phyloP scores from a whole-genome alignment of 169 alveolate species.

The Eimeria tenella region DNA sequence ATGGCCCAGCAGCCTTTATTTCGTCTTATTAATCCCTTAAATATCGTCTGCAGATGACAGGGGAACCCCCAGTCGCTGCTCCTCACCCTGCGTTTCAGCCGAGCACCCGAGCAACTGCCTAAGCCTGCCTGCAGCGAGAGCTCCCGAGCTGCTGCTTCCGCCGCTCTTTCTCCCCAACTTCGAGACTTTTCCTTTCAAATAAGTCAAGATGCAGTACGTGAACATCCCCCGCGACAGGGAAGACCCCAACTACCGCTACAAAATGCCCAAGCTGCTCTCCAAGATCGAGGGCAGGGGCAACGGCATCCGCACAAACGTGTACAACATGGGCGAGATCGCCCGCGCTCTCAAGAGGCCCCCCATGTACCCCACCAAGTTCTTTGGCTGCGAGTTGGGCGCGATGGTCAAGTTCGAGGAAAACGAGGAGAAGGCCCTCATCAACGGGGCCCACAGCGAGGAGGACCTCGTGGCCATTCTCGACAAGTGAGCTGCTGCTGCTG shows the following conservation, averaged over 20 bases:
- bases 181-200: neutral
- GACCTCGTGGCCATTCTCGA: slow-evolving; percentile 95
- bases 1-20: neutral
- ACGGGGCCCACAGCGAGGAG: slow-evolving; percentile 96
- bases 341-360: slow-evolving; percentile 94
- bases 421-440: slow-evolving; percentile 96
- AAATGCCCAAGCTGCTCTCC: slow-evolving; percentile 83
- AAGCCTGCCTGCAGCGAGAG: neutral
- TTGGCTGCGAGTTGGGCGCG: slow-evolving; percentile 97
- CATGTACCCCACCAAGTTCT: slow-evolving; percentile 95
- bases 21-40: slow-evolving; percentile 17
- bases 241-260: slow-evolving; percentile 84
- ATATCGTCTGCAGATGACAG: slow-evolving; percentile 57
- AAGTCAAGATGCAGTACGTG: slow-evolving; percentile 30
- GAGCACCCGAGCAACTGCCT: neutral
- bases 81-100: neutral
- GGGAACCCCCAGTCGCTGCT: slow-evolving; percentile 3
- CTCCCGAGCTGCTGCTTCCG: neutral
- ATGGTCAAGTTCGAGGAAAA: slow-evolving; percentile 96
- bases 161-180: neutral
- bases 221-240: slow-evolving; percentile 72
- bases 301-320: slow-evolving; percentile 96
- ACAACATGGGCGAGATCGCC: slow-evolving; percentile 98
- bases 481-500: slow-evolving; percentile 82
- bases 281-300: slow-evolving; percentile 85